Evolutionary conservation across 2,329 filamentous ascomycete genomes (phyloP), one percentile per base, ranked within the genome.

Genomic region (Elsinoe ampelina): DNA sequence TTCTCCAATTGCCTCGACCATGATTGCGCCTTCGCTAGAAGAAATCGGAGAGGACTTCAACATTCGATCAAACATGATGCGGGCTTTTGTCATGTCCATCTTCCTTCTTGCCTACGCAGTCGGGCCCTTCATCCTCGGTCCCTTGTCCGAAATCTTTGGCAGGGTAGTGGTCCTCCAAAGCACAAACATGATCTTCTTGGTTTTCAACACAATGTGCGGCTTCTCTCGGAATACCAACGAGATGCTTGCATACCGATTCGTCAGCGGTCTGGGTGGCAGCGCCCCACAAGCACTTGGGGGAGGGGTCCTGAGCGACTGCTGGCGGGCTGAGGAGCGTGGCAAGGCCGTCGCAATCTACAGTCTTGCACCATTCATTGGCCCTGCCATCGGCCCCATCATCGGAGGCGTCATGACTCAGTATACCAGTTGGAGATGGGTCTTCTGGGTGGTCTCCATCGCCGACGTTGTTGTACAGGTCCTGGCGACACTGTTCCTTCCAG

Each of bases 381-480:
- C 65, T 15, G 63, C 64, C 1, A 43, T 65, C 2, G 61, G 63
- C 19, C 59, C 59, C 0, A 55, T 62, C 3, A 51, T 60, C 22
- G 61, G 73, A 20, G 82, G 80, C 0, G 85, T 82, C 63, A 80
- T 87, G 20, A 74, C 80, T 0, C 70, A 83, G 61, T 71, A 77
- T 57, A 80, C 77, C 7, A 81, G 78, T 0, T 89, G 89, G 89
- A 75, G 88, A 62, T 93, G 87, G 87, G 75, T 92, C 0, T 92
- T 92, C 73, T 91, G 86, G 85, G 81, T 93, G 63, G 87, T 91
- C 64, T 75, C 91, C 8, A 93, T 95, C 64, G 68, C 92, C 20
- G 74, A 85, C 39, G 82, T 76, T 12, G 66, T 83, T 34, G 80
- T 86, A 59, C 91, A 86, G 82, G 57, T 86, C 12, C 68, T 90